Percentiles rank a stretch among this genome's conserved stretches.
These are phyloP conservation scores for Parafenestella ontariensis DNA, from an alignment of 2,329 filamentous ascomycete species.

Conservation along the genomic window DNA sequence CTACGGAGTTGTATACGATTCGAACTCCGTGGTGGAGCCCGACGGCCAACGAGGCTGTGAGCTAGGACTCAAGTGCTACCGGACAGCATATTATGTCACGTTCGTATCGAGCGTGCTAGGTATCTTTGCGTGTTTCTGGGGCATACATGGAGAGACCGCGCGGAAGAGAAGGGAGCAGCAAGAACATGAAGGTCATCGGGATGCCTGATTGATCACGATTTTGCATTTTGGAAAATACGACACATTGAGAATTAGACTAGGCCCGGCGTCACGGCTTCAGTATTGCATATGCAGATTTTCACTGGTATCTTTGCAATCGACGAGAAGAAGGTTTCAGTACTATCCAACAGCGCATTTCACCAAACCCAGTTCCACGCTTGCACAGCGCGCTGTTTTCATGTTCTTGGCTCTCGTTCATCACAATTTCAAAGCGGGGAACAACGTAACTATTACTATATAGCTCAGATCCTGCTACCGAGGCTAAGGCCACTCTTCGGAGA, in stretches of 20 bases:
- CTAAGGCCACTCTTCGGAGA: no score
- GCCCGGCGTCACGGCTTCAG: not conserved
- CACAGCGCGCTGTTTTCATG: no score
- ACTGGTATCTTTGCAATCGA: no score
- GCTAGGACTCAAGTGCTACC: constrained; percentile 82
- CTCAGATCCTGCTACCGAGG: no score
- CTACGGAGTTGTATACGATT: constrained; percentile 84
- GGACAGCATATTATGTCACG: constrained; percentile 80
- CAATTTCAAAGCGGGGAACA: no score
- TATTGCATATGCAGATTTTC: no score
- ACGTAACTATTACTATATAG: no score
- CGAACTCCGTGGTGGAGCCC: constrained; percentile 72
- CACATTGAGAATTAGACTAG: not conserved
- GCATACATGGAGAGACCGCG: constrained; percentile 66
- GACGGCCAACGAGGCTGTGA: constrained; percentile 76
- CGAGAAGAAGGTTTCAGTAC: no score
- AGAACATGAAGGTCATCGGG: constrained; percentile 39
- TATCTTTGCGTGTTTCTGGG: constrained; percentile 72
- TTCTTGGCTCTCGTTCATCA: no score
- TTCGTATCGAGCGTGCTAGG: constrained; percentile 74
- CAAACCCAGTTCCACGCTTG: no score
- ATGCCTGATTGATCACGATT: constrained; percentile 25
- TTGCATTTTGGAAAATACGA: not conserved
- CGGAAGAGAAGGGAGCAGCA: constrained; percentile 41
- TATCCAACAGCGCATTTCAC: no score